Conservation (phyloP, 176 grass and related monocot genomes). For the Olyra latifolia region DNA sequence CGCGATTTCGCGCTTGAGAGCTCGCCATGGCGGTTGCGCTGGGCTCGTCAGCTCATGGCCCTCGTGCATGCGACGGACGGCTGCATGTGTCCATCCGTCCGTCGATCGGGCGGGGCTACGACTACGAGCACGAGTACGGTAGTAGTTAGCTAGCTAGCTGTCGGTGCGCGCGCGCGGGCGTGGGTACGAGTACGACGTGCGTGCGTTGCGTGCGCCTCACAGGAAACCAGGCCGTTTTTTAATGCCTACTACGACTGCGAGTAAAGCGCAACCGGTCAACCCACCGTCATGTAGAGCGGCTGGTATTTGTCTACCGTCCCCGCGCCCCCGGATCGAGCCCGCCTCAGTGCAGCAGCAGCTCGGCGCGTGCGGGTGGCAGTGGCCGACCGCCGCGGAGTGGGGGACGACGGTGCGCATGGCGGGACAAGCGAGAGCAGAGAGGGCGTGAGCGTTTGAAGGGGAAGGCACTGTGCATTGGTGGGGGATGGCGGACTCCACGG, state of each 20-base stretch:
- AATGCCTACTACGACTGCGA: background rate
- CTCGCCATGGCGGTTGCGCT: background rate
- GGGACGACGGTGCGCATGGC: background rate
- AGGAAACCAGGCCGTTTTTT: conserved; percentile 19
- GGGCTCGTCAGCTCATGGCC: background rate
- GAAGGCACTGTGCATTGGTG: background rate
- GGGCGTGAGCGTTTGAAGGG: background rate
- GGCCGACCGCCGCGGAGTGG: background rate
- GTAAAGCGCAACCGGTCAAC: background rate
- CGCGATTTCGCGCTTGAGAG: conserved; percentile 17
- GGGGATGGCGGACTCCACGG: conserved; percentile 63
- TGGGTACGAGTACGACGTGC: background rate
- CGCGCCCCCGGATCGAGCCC: background rate
- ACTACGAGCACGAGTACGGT: no score
- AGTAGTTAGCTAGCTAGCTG: background rate
- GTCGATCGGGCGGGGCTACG: no score
- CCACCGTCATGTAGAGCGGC: background rate
- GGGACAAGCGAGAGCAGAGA: background rate
- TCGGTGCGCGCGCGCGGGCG: no score
- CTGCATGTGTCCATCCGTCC: conserved; percentile 12
- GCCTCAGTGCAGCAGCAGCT: background rate
- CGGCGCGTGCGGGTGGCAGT: background rate
- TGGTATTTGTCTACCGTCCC: background rate
- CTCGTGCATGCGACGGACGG: conserved; percentile 29
- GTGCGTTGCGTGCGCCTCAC: conserved; percentile 13